Percentiles rank a stretch among this genome's conserved stretches.
phyloP scores from a whole-genome alignment of 2,329 filamentous ascomycete genomes.

The Trichophyton verrucosum region DNA sequence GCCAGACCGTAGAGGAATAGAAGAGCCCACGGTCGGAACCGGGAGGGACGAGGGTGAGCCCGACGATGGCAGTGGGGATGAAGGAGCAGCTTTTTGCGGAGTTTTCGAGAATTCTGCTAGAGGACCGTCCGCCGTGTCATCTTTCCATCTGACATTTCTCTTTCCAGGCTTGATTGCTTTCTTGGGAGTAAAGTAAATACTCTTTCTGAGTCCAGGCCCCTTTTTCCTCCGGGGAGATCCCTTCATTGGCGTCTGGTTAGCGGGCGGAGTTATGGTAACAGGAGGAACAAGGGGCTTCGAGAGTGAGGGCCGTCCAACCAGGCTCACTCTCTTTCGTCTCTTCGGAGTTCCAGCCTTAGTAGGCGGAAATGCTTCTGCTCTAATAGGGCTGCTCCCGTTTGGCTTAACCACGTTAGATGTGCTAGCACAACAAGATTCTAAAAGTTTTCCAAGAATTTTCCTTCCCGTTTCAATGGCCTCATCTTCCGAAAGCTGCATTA shows the following conservation, averaged over 20 bases:
- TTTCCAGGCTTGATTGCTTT: conserved; percentile 51
- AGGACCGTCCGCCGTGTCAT: conserved; percentile 70
- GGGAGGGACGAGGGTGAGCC: conserved; percentile 26
- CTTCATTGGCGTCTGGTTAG: conserved; percentile 53
- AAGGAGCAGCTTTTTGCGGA: conserved; percentile 54
- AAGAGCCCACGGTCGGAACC: conserved; percentile 38
- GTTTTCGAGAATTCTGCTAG: conserved; percentile 88
- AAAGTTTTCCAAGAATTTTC: conserved; percentile 60
- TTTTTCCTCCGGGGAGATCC: conserved; percentile 72
- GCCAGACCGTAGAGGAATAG: conserved; percentile 34
- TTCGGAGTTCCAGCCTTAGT: conserved; percentile 64
- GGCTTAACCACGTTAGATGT: conserved; percentile 81
- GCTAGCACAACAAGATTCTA: conserved; percentile 62
- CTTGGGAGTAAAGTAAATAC: conserved; percentile 66
- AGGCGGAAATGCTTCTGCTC: conserved; percentile 52
- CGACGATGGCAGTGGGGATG: conserved; percentile 44
- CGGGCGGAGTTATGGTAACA: conserved; percentile 8
- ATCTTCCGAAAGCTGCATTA: conserved; percentile 68
- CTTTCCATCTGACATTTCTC: conserved; percentile 79
- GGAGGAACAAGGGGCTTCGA: conserved; percentile 6
- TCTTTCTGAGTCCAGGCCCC: conserved; percentile 50
- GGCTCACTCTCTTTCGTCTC: conserved; percentile 45
- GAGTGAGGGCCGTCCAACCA: conserved; percentile 18
- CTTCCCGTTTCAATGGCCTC: conserved; percentile 73
- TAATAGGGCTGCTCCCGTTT: conserved; percentile 51